Evolutionary conservation across 2,329 filamentous ascomycete genomes (phyloP), one percentile per base, ranked within the genome.

Genomic region (Ophiostoma populinum): DNA sequence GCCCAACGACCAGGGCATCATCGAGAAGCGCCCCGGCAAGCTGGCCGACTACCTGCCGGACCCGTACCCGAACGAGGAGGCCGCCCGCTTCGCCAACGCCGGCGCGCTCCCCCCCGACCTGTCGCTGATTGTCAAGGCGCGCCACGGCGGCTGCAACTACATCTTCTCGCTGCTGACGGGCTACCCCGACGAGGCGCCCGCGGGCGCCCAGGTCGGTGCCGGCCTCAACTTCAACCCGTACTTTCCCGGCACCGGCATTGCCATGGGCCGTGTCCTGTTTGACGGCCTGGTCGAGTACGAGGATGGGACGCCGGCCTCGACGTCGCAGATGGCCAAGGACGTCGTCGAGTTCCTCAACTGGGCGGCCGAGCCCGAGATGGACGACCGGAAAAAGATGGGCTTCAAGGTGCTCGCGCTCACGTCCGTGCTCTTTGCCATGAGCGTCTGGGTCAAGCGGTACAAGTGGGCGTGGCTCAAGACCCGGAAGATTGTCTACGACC

Each of bases 221-320:
- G 90, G 90, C 53, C 76, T 98, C 62, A 94, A 95, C 76, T 98
- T 98, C 75, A 98, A 98, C 74, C 90, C 90, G 42, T 98, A 94
- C 71, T 98, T 98, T 77, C 90, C 90, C 39, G 90, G 90, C 55
- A 95, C 90, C 49, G 87, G 87, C 56, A 98, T 98, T 58, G 90
- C 81, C 52, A 98, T 98, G 90, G 87, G 79, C 50, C 87, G 90
- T 74, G 90, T 95, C 42, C 75, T 98, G 42, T 98, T 92, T 63
- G 90, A 98, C 49, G 90, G 83, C 45, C 66, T 98, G 39, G 90
- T 98, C 44, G 90, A 98, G 59, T 98, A 95, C 64, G 90, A 98
- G 58, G 90, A 98, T 48, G 85, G 72, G 44, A 98, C 90, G 27
- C 81, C 85, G 35, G 90, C 90, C 33, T 82, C 87, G 42, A 85